These are phyloP conservation scores for Aspergillus nanangensis DNA, from an alignment of 495 filamentous ascomycete genomes.

Conservation along the genomic window DNA sequence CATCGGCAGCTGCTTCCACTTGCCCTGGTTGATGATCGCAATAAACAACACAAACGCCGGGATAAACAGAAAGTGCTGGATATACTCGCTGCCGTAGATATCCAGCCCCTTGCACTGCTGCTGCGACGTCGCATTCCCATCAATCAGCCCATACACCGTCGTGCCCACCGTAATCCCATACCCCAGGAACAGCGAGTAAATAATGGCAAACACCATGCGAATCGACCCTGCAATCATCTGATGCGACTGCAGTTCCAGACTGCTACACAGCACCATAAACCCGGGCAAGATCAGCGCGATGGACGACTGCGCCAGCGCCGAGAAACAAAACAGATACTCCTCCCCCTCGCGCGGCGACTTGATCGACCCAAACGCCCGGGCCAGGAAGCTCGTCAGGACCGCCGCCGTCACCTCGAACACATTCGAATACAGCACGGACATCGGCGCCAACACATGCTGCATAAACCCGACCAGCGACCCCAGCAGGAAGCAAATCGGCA, in stretches of 20 bases:
- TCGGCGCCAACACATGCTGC: slow-evolving; percentile 74
- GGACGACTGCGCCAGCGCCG: slow-evolving; percentile 81
- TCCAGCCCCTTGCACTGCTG: slow-evolving; percentile 61
- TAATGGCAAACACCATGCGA: slow-evolving; percentile 92
- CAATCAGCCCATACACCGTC: slow-evolving; percentile 80
- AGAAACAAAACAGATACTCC: slow-evolving; percentile 75
- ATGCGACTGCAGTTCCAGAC: slow-evolving; percentile 82
- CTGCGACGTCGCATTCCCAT: slow-evolving; percentile 64
- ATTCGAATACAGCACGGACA: slow-evolving; percentile 73
- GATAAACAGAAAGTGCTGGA: slow-evolving; percentile 58
- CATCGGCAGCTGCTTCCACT: slow-evolving; percentile 82
- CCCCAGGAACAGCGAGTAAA: slow-evolving; percentile 91
- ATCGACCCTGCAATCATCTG: slow-evolving; percentile 88
- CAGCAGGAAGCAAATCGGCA: slow-evolving; percentile 81
- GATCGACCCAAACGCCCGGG: slow-evolving; percentile 82
- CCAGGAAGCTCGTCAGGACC: slow-evolving; percentile 80
- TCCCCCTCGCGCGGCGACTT: slow-evolving; percentile 38
- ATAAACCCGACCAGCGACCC: slow-evolving; percentile 78
- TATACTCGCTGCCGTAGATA: slow-evolving; percentile 31
- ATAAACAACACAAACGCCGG: slow-evolving; percentile 75
- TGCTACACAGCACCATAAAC: slow-evolving; percentile 76
- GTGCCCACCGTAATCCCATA: slow-evolving; percentile 95
- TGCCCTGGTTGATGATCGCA: slow-evolving; percentile 83
- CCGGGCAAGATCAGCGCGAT: slow-evolving; percentile 92
- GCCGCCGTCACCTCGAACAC: slow-evolving; percentile 89